Evolutionary conservation across 306 rosid species (phyloP).

Genomic region (Corylus americana): DNA sequence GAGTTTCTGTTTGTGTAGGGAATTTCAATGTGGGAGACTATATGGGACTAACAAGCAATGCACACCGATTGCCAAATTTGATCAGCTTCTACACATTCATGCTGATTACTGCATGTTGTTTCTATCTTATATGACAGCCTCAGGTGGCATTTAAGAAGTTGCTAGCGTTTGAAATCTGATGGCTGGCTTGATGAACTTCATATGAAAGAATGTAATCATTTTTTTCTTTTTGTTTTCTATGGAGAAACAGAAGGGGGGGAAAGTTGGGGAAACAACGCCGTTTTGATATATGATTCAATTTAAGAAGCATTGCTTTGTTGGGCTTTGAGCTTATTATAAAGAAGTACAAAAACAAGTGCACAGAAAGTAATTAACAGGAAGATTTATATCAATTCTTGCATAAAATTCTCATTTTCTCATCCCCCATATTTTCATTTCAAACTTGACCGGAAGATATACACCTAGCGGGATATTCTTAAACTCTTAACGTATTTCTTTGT

Average conservation of each 20-base stretch:
- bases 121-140: not conserved
- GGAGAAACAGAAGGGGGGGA: not conserved
- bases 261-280: too few relatives aligned
- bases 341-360: not conserved
- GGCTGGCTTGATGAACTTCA: not conserved
- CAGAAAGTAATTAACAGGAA: not conserved
- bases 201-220: not conserved
- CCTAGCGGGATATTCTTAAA: not conserved
- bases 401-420: not conserved
- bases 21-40: constrained; percentile 59
- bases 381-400: not conserved
- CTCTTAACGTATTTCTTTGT: not conserved
- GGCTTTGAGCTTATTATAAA: not conserved
- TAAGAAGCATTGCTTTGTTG: not conserved
- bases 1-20: constrained; percentile 39
- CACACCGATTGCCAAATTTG: constrained; percentile 22
- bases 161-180: not conserved
- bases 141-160: not conserved
- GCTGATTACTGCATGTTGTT: constrained; percentile 1
- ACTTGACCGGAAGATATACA: not conserved
- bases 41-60: constrained; percentile 39
- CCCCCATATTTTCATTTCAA: not conserved
- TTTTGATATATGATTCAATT: not conserved
- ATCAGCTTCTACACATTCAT: constrained; percentile 17
- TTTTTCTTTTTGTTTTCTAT: not conserved